Evolutionary conservation across 257 asterid species (phyloP), one percentile per base, ranked within the genome.

Genomic region (Lithospermum erythrorhizon): DNA sequence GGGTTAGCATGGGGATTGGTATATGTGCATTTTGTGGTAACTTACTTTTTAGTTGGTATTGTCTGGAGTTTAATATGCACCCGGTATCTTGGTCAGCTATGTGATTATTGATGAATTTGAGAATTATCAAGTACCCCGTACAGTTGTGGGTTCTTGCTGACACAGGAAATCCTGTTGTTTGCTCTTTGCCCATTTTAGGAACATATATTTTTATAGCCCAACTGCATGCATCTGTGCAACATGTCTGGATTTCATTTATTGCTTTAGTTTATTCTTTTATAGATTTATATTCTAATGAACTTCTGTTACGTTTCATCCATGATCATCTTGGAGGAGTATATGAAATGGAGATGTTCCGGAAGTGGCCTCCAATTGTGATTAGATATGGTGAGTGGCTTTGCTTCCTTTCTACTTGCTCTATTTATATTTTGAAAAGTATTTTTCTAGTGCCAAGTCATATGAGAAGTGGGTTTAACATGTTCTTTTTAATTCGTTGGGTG

Each of bases 311-410:
- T 81, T 87, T 87, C 90, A 79, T 82, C 87, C 82, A 67, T 81
- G 84, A 80, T 84, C 81, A 73, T 81, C 78, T 82, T 80, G 88
- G 94, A 80, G 95, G 85, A 78, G 57, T 74, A 53, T 64, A 66
- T 78, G 75, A 81, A 72, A 65, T 55, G 94, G 88, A 78, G 87
- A 68, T 75, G 72, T 68, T 68, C 72, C 14, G 75, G 83, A 69
- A 71, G 84, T 94, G 72, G 87, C 72, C 58, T 75, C 63, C 72
- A 72, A 74, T 78, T 57, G 67, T 67, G 78, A 57, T 63, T 54
- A 37, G 41, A 65, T 32, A 61, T 59, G 41, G 97, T 89, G 82
- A 84, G 97, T 81, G 53, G 58, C 62, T 53, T 59, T 11, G 6
- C 54, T 72, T 59, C 49, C 49, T 41, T 41, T 11, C 49, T 32